These are phyloP conservation scores for Colletotrichum sp. DNA, from an alignment of 2,329 filamentous ascomycete species.

Conservation along the genomic window DNA sequence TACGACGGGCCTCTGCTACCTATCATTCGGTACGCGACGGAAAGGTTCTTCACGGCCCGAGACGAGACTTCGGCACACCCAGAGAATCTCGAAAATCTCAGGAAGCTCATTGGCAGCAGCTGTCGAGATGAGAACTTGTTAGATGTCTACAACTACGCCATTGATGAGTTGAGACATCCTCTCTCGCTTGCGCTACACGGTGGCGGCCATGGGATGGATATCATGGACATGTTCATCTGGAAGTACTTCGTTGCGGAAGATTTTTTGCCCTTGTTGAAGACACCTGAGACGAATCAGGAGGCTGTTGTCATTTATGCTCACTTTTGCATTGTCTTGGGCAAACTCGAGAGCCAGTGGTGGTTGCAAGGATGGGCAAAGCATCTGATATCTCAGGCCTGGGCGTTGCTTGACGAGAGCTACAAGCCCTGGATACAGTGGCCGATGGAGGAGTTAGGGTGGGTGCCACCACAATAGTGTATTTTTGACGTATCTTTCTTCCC, in stretches of 20 bases:
- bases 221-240: slow-evolving; percentile 45
- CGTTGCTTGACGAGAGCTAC: slow-evolving; percentile 38
- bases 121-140: slow-evolving; percentile 21
- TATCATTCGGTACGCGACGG: slow-evolving; percentile 25
- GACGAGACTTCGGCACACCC: background rate
- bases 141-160: slow-evolving; percentile 18
- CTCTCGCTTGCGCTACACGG: slow-evolving; percentile 6
- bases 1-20: slow-evolving; percentile 20
- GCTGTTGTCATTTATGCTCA: slow-evolving; percentile 39
- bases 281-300: slow-evolving; percentile 26
- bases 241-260: slow-evolving; percentile 39
- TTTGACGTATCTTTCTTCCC: too few relatives aligned
- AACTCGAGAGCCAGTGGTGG: slow-evolving; percentile 38
- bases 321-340: slow-evolving; percentile 37
- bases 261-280: slow-evolving; percentile 37
- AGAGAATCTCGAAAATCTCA: slow-evolving; percentile 21
- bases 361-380: slow-evolving; percentile 39
- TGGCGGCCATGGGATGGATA: slow-evolving; percentile 28
- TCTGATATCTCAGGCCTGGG: slow-evolving; percentile 35
- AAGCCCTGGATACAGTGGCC: slow-evolving; percentile 32
- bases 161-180: slow-evolving; percentile 20
- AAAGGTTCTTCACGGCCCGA: slow-evolving; percentile 24
- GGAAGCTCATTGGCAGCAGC: slow-evolving; percentile 16
- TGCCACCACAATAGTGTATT: too few relatives aligned
- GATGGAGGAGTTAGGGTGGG: too few relatives aligned